Conservation (phyloP, 495 filamentous ascomycete genomes). For the Halenospora varia region DNA sequence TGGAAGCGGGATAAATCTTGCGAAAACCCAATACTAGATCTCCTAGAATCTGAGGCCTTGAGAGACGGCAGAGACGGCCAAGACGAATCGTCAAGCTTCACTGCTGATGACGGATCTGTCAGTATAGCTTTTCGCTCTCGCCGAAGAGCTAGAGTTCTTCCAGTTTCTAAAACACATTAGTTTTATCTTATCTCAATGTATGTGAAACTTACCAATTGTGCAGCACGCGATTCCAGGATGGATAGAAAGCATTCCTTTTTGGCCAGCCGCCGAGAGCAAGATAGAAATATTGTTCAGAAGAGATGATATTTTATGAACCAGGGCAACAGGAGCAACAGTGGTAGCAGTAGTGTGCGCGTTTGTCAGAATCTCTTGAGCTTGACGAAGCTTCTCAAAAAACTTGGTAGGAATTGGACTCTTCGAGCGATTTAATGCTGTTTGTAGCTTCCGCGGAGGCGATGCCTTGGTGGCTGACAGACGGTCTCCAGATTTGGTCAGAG, state of each 20-base stretch:
- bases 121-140: constrained; percentile 53
- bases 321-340: constrained; percentile 38
- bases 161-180: constrained; percentile 51
- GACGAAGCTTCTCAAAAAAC: constrained; percentile 54
- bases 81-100: constrained; percentile 30
- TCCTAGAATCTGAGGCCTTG: constrained; percentile 11
- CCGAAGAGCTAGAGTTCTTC: constrained; percentile 55
- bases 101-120: constrained; percentile 32
- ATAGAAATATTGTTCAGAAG: constrained; percentile 60
- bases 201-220: constrained; percentile 26
- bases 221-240: constrained; percentile 54
- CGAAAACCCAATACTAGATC: constrained; percentile 25
- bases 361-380: constrained; percentile 56
- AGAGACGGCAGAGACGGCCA: constrained; percentile 36
- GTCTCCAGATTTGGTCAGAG: constrained; percentile 12
- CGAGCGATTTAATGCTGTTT: not conserved
- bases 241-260: constrained; percentile 36
- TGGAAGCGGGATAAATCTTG: constrained; percentile 56
- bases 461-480: constrained; percentile 6
- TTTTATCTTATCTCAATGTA: not conserved
- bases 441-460: constrained; percentile 14
- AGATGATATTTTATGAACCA: constrained; percentile 49
- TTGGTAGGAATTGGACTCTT: constrained; percentile 23
- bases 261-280: constrained; percentile 56
- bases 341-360: constrained; percentile 49